Percentiles rank a stretch among this genome's conserved stretches.
phyloP scores from a whole-genome alignment of 345 rosid species.

The Anacardium occidentale region DNA sequence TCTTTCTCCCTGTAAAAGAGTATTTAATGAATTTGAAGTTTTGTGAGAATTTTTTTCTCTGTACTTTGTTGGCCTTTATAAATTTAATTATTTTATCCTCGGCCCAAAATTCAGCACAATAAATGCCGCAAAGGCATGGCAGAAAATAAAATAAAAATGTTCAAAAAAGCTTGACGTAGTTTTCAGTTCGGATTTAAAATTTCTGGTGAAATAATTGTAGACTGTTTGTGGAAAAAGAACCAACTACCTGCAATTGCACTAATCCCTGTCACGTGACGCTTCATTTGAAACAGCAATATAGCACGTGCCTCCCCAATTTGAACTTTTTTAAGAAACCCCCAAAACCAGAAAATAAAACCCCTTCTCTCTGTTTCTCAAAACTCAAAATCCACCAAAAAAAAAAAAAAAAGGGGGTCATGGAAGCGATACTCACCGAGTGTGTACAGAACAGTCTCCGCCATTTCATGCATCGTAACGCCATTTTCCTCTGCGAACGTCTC shows the following conservation, averaged over 20 bases:
- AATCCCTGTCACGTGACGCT: constrained; percentile 36
- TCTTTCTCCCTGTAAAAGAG: too few species aligned
- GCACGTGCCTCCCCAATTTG: constrained; percentile 47
- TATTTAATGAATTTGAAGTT: too few species aligned
- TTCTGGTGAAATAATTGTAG: background rate
- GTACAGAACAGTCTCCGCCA: constrained; percentile 85
- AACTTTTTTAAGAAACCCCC: constrained; percentile 35
- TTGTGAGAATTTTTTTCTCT: too few species aligned
- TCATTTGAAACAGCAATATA: constrained; percentile 15
- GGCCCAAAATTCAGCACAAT: too few species aligned
- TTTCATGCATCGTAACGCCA: constrained; percentile 80
- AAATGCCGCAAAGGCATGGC: too few species aligned
- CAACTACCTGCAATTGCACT: background rate
- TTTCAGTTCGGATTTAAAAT: background rate
- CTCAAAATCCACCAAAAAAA: constrained; percentile 13
- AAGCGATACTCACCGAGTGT: constrained; percentile 74
- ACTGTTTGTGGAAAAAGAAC: background rate
- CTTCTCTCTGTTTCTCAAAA: constrained; percentile 12
- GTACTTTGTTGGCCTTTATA: too few species aligned
- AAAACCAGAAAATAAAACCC: constrained; percentile 31
- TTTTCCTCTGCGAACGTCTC: constrained; percentile 96
- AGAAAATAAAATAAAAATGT: too few species aligned
- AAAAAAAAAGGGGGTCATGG: constrained; percentile 49
- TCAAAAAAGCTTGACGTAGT: background rate
- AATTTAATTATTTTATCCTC: too few species aligned